Evolutionary conservation across 2,329 filamentous ascomycete genomes (phyloP).

Genomic region (Verticillium nonalfalfae): DNA sequence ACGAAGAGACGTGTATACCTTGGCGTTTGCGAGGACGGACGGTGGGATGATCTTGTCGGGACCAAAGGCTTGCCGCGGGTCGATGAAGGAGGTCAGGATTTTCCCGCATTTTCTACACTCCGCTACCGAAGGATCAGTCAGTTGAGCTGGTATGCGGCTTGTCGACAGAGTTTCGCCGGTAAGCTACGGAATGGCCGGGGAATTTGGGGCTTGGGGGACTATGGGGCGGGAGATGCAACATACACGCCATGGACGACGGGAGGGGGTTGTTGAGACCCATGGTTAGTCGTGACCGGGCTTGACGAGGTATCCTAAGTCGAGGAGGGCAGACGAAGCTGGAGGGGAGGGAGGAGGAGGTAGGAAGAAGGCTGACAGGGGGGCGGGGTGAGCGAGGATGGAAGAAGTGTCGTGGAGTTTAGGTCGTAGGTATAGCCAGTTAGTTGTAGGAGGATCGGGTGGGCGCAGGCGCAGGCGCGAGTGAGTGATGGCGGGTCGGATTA

Average conservation of each 20-base stretch:
- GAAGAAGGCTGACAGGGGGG: neutral
- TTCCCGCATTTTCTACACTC: conserved; percentile 97
- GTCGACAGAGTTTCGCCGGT: conserved; percentile 2
- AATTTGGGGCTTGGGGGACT: conserved; percentile 1
- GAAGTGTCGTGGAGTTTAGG: neutral
- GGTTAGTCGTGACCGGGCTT: conserved; percentile 10
- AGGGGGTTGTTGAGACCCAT: conserved; percentile 64
- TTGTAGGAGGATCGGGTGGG: neutral
- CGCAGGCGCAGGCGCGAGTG: neutral
- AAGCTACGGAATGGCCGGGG: conserved; percentile 9
- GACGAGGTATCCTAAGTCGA: conserved; percentile 1
- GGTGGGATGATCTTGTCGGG: conserved; percentile 97
- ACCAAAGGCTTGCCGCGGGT: conserved; percentile 87
- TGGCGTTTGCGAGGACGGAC: conserved; percentile 80
- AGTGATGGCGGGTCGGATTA: neutral
- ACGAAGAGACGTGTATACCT: conserved; percentile 46
- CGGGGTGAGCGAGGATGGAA: neutral
- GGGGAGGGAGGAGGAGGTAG: neutral
- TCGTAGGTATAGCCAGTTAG: neutral
- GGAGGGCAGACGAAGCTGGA: neutral
- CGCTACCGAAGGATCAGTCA: conserved; percentile 45
- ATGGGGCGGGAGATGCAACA: conserved; percentile 25
- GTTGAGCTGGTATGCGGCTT: conserved; percentile 2
- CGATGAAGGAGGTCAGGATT: conserved; percentile 90
- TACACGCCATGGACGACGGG: conserved; percentile 62